Evolutionary conservation across 2,329 filamentous ascomycete species (phyloP).

Genomic region (Arthrinium puccinioides): DNA sequence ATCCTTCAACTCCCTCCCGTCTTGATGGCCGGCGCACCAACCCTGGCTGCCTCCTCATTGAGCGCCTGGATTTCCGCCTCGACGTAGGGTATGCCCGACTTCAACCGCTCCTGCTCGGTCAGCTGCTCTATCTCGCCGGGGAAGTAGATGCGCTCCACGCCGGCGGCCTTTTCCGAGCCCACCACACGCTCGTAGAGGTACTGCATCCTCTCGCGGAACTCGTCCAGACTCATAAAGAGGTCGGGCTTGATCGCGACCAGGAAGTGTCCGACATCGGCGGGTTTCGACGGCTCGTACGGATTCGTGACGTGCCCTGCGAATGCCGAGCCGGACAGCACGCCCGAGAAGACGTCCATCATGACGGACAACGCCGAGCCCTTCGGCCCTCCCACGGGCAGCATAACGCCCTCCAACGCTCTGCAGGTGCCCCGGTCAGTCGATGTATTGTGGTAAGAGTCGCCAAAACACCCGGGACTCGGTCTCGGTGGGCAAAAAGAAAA

Average conservation of each 20-base stretch:
- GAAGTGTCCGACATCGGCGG: slow-evolving; percentile 69
- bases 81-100: slow-evolving; percentile 51
- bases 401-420: slow-evolving; percentile 63
- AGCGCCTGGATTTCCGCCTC: slow-evolving; percentile 48
- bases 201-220: slow-evolving; percentile 58
- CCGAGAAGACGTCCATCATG: slow-evolving; percentile 89
- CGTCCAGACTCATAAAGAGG: slow-evolving; percentile 62
- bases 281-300: slow-evolving; percentile 65
- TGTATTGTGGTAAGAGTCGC: too few species aligned
- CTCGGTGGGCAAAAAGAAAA: not conserved
- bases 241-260: slow-evolving; percentile 67
- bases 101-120: slow-evolving; percentile 40
- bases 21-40: slow-evolving; percentile 26
- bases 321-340: slow-evolving; percentile 62
- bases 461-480: too few species aligned
- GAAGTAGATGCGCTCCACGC: slow-evolving; percentile 53
- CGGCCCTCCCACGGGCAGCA: slow-evolving; percentile 80
- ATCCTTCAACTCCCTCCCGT: too few species aligned
- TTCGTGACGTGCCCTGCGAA: slow-evolving; percentile 72
- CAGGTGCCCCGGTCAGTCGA: too few species aligned
- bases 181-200: slow-evolving; percentile 47
- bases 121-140: slow-evolving; percentile 56
- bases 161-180: slow-evolving; percentile 44
- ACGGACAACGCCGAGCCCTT: slow-evolving; percentile 72
- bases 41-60: slow-evolving; percentile 43